Evolutionary conservation across 2,329 filamentous ascomycete species (phyloP), one percentile per base, ranked within the genome.

Genomic region (Stachybotrys echinatus): DNA sequence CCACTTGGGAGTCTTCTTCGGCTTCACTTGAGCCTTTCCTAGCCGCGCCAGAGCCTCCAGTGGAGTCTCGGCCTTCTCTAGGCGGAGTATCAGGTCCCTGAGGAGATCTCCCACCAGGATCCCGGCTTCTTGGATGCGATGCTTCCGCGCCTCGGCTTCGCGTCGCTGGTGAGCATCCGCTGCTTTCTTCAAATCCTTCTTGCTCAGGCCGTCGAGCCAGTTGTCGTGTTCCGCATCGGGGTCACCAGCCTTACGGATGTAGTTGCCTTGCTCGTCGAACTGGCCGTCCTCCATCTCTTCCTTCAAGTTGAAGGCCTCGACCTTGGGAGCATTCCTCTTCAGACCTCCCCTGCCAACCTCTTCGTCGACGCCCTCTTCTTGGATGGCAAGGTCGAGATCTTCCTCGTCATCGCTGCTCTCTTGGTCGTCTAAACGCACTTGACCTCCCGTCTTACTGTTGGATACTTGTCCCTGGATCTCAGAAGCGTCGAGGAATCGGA

Each of bases 271-370:
- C 58, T 94, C 88, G 65, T 99, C 94, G 61, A 96, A 99, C 12
- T 84, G 80, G 1, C 94, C 94, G 58, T 97, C 92, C 62, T 97
- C 91, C 66, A 95, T 85, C 67, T 99, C 94, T 12, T 81, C 74
- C 52, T 83, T 84, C 77, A 99, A 88, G 64, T 99, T 97, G 77
- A 99, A 99, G 3, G 92, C 92, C 67, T 97, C 94, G 6, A 99
- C 79, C 65, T 94, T 89, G 2, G 94, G 94, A 2, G 94, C 94
- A 67, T 96, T 90, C 60, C 85, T 88, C 73, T 96, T 97, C 59
- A 95, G 87, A 2, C 88, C 88, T 14, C 94, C 94, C 2, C 89
- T 86, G 2, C 94, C 94, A 6, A 99, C 76, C 66, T 99, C 94
- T 49, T 92, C 87, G 58, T 96, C 94, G 17, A 96, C 65, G 18